phyloP scores from a whole-genome alignment of 148 eudicot species.

The Mesembryanthemum crystallinum region DNA sequence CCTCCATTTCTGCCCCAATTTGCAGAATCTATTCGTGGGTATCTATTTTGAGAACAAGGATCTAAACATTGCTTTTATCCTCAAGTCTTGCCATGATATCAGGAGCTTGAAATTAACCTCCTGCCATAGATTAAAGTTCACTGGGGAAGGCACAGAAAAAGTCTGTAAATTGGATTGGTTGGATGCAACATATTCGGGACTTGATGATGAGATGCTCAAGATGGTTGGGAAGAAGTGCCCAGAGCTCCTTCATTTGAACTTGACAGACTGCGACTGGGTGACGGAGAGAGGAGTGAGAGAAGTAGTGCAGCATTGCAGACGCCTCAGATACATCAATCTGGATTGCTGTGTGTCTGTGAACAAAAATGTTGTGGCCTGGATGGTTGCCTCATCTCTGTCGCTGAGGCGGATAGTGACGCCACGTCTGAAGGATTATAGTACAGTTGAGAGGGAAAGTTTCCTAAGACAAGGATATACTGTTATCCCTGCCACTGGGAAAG shows the following conservation, averaged over 20 bases:
- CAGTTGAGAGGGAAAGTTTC: not conserved
- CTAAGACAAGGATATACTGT: not conserved
- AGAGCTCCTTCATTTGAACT: not conserved
- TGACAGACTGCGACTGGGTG: not conserved
- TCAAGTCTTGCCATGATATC: not conserved
- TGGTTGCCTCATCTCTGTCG: not conserved
- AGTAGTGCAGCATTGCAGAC: not conserved
- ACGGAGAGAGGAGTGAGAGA: conserved; percentile 1
- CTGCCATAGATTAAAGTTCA: not conserved
- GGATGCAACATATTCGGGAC: not conserved
- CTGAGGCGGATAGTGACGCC: conserved; percentile 8
- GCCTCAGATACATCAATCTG: too few relatives aligned
- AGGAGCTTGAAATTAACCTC: not conserved
- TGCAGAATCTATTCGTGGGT: too few relatives aligned
- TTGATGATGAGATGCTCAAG: not conserved
- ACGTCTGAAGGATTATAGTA: not conserved
- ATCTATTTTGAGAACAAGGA: too few relatives aligned
- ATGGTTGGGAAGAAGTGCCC: not conserved
- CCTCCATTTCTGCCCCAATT: not conserved
- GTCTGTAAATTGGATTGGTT: not conserved
- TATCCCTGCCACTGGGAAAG: not conserved
- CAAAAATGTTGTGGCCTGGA: not conserved
- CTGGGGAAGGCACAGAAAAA: not conserved
- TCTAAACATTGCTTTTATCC: not conserved
- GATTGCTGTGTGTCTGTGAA: too few relatives aligned